phyloP scores from a whole-genome alignment of 1,284 basidiomycete genomes.

The Paramarasmius palmivorus region DNA sequence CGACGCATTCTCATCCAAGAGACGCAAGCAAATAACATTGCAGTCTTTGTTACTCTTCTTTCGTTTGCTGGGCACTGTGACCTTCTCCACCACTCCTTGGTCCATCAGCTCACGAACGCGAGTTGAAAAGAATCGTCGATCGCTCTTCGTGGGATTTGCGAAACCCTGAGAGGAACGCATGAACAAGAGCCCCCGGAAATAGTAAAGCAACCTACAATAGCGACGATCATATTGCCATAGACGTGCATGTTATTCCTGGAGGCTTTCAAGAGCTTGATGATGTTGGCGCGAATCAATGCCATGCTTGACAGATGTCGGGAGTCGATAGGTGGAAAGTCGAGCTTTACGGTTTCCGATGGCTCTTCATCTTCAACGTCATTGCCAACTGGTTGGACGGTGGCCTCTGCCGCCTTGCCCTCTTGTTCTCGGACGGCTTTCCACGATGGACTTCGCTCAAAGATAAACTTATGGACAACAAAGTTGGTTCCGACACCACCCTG shows the following conservation, averaged over 20 bases:
- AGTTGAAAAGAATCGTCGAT: conserved; percentile 75
- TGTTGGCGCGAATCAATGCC: conserved; percentile 62
- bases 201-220: conserved; percentile 51
- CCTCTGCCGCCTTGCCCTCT: conserved; percentile 45
- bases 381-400: conserved; percentile 30
- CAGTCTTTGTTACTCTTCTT: conserved; percentile 41
- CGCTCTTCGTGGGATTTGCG: conserved; percentile 65
- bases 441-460: conserved; percentile 66
- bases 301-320: conserved; percentile 73
- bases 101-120: conserved; percentile 70
- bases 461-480: conserved; percentile 76
- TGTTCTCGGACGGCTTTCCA: conserved; percentile 75
- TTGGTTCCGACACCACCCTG: conserved; percentile 77
- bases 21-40: conserved; percentile 61
- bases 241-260: conserved; percentile 68
- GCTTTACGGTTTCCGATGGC: conserved; percentile 24
- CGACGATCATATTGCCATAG: conserved; percentile 68
- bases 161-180: conserved; percentile 55
- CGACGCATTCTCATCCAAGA: conserved; percentile 38
- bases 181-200: conserved; percentile 7
- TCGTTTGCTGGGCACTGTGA: conserved; percentile 60
- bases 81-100: conserved; percentile 71
- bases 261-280: conserved; percentile 66
- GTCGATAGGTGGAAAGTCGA: conserved; percentile 72
- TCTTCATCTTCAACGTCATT: conserved; percentile 37